Percentiles rank a stretch among this genome's conserved stretches.
These are phyloP conservation scores for Lecanoromycetidae sp. DNA, from an alignment of 2,329 filamentous ascomycete genomes.

Conservation along the genomic window DNA sequence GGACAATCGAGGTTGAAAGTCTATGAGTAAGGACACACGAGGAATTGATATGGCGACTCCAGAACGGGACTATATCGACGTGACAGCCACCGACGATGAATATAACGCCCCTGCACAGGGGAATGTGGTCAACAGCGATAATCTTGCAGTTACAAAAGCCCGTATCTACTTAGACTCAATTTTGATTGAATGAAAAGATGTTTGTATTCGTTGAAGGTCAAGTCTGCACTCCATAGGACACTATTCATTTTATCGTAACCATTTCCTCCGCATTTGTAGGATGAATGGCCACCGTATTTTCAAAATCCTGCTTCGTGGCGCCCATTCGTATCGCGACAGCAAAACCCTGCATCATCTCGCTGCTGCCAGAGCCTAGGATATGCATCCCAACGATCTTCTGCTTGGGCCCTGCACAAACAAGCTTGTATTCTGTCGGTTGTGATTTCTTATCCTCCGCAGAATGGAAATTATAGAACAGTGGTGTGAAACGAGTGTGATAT, in stretches of 20 bases:
- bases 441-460: conserved; percentile 48
- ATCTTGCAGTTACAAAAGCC: conserved; percentile 28
- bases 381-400: conserved; percentile 79
- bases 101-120: conserved; percentile 12
- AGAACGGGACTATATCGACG: neutral
- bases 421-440: conserved; percentile 65
- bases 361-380: conserved; percentile 64
- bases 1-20: neutral
- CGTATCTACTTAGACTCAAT: too few species aligned
- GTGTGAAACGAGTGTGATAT: conserved; percentile 69
- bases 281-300: conserved; percentile 46
- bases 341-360: conserved; percentile 54
- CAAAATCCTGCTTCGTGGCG: conserved; percentile 47
- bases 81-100: neutral
- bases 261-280: conserved; percentile 45
- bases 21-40: neutral
- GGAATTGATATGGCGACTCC: neutral
- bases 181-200: too few species aligned
- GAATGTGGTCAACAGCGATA: conserved; percentile 15
- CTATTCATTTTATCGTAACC: conserved; percentile 34
- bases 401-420: conserved; percentile 61
- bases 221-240: too few species aligned
- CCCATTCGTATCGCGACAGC: conserved; percentile 56
- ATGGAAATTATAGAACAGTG: conserved; percentile 61
- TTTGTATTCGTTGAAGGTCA: too few species aligned